phyloP scores from a whole-genome alignment of 1,139 yeast genomes.

The Casaregolazyma lundiana region DNA sequence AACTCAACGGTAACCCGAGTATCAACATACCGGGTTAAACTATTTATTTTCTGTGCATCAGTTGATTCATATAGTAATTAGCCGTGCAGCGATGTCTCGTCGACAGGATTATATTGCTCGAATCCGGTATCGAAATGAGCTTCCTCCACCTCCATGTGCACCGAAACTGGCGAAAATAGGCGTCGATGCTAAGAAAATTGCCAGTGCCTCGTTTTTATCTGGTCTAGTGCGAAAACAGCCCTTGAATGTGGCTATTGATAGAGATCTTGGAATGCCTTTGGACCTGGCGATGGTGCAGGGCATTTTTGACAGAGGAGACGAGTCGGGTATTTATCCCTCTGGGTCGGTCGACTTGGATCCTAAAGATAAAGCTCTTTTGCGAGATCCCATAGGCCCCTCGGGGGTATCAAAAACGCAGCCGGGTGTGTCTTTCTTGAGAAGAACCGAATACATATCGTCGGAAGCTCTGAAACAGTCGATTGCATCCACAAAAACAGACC shows the following conservation, averaged over 20 bases:
- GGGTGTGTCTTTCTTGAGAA: slow-evolving; percentile 78
- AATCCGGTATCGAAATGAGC: slow-evolving; percentile 74
- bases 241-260: slow-evolving; percentile 58
- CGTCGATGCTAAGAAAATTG: slow-evolving; percentile 40
- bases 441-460: slow-evolving; percentile 82
- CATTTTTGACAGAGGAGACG: slow-evolving; percentile 60
- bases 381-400: slow-evolving; percentile 57
- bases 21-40: not conserved
- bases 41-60: not conserved
- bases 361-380: slow-evolving; percentile 66
- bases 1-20: no score
- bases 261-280: slow-evolving; percentile 77
- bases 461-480: slow-evolving; percentile 29
- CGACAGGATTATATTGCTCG: slow-evolving; percentile 87
- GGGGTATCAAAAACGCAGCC: slow-evolving; percentile 49
- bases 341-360: slow-evolving; percentile 50
- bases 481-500: slow-evolving; percentile 28
- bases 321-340: slow-evolving; percentile 39
- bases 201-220: slow-evolving; percentile 61
- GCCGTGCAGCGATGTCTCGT: slow-evolving; percentile 22
- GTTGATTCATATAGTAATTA: not conserved
- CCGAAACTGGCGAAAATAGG: slow-evolving; percentile 70
- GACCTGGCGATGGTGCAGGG: slow-evolving; percentile 68
- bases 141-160: slow-evolving; percentile 92
- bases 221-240: slow-evolving; percentile 75